These are phyloP conservation scores for Reutealis trisperma DNA, from an alignment of 345 rosid genomes.

Conservation along the genomic window DNA sequence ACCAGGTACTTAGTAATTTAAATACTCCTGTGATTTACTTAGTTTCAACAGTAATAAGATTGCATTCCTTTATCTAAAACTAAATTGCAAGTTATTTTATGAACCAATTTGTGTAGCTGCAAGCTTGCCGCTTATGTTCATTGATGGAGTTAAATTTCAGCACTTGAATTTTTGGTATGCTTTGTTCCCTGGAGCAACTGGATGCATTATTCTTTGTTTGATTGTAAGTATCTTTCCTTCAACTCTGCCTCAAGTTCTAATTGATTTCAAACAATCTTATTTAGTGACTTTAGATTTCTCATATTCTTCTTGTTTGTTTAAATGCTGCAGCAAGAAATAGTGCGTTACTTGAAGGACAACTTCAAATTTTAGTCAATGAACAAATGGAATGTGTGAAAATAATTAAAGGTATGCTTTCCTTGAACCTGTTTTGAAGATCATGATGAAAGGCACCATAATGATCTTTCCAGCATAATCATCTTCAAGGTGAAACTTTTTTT, in stretches of 20 bases:
- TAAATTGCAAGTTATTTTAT: not conserved
- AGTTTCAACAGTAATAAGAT: not conserved
- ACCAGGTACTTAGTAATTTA: constrained; percentile 54
- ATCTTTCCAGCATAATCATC: not conserved
- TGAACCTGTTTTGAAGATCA: not conserved
- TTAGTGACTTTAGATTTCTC: not conserved
- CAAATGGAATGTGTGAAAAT: not conserved
- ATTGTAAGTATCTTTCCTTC: constrained; percentile 47
- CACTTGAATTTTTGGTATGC: constrained; percentile 72
- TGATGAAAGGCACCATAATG: not conserved
- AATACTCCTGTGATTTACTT: not conserved
- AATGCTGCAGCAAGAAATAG: constrained; percentile 79
- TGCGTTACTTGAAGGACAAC: constrained; percentile 70
- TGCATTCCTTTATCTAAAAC: not conserved
- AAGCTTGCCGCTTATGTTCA: constrained; percentile 85
- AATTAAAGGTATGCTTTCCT: not conserved
- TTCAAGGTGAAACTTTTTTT: too few relatives aligned
- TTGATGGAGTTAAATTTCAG: constrained; percentile 80
- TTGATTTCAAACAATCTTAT: not conserved
- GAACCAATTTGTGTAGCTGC: constrained; percentile 56
- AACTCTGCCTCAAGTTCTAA: not conserved
- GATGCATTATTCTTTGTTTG: constrained; percentile 73
- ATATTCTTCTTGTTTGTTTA: not conserved
- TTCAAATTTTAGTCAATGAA: constrained; percentile 50
- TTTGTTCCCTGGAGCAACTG: constrained; percentile 86